Percentiles rank a stretch among this genome's conserved stretches.
Conservation (phyloP, 2,329 filamentous ascomycete species). For the Talaromyces albobiverticillius region DNA sequence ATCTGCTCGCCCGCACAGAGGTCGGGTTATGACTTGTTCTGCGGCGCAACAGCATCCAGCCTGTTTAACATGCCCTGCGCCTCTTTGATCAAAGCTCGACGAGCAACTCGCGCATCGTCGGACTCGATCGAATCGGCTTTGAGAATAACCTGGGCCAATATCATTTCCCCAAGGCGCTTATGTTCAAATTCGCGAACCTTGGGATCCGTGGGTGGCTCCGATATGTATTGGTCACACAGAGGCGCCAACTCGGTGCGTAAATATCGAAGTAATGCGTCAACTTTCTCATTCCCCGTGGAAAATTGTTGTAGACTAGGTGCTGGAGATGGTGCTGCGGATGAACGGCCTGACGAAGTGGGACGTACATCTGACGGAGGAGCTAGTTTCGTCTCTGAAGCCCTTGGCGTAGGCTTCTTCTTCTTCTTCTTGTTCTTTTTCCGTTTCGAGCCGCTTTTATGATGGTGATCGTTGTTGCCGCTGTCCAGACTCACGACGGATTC, state of each 20-base stretch:
- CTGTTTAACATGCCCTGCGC: constrained; percentile 37
- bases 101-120: constrained; percentile 55
- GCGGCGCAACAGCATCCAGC: constrained; percentile 32
- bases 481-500: constrained; percentile 17
- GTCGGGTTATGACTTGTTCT: not conserved
- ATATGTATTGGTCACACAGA: constrained; percentile 36
- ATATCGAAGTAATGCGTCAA: constrained; percentile 35
- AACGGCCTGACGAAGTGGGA: constrained; percentile 15
- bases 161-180: constrained; percentile 42
- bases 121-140: constrained; percentile 70
- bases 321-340: constrained; percentile 23
- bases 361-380: constrained; percentile 16
- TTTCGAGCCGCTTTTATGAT: constrained; percentile 17
- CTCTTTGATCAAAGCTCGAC: constrained; percentile 42
- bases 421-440: constrained; percentile 21
- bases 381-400: not conserved
- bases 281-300: constrained; percentile 34
- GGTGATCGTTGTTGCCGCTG: constrained; percentile 12
- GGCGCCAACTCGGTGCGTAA: constrained; percentile 38
- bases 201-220: constrained; percentile 36
- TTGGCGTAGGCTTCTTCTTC: constrained; percentile 22
- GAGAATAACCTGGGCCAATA: constrained; percentile 42
- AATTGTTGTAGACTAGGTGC: constrained; percentile 34
- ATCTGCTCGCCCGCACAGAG: no score
- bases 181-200: constrained; percentile 43